Base-by-base conservation (phyloP, 371 early-diverging fungal species). In the Entomophthora muscae region DNA sequence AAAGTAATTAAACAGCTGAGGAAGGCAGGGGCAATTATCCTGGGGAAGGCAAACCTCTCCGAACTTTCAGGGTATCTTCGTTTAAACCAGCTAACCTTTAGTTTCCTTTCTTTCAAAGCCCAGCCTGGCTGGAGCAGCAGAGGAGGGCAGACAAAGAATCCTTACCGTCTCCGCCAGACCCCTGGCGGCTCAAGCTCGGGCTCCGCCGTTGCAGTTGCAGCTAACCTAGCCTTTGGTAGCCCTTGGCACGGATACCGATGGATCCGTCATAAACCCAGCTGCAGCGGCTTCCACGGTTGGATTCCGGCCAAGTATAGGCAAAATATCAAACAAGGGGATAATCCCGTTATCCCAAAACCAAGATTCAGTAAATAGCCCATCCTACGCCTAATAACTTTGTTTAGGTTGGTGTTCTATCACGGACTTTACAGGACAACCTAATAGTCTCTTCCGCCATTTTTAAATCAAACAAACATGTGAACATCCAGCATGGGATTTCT, bases 231-330 rank as follows among this genome's bases (percentile, higher is more conserved):
- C 32, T 53, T 66, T 10, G 65, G n/a, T 63, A 17, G 61, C 67
- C 21, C 53, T 70, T 52, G 73, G 73, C 22, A 67, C 70, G 21
- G 73, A 73, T 33, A 73, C 73, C 53, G 71, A 69, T 24, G 68
- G 71, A 17, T 69, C 69, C 31, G 66, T 73, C 54, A 66, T 66
- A 21, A 63, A 63, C 42, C 71, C 73, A 10, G 60, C 69, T 23
- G 32, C 65, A 7, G 33, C 57, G 1, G 63, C 60, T 53, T 64
- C 65, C 31, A 32, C 68, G 1, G 64, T 69, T 52, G 73, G 71
- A 13, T 60, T 70, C 26, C 66, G 67, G 32, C 71, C 73, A 13
- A 71, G 70, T 32, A 64, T 70, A 26, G 73, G 73, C 32, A 42
- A 70, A 26, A 65, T 63, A 21, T 69, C 69, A n/a, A 66, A 68